A percentile compares a stretch with the other conserved stretches of the same genome.
phyloP scores from a whole-genome alignment of 2,329 filamentous ascomycete genomes.

The Botrytis galanthina region DNA sequence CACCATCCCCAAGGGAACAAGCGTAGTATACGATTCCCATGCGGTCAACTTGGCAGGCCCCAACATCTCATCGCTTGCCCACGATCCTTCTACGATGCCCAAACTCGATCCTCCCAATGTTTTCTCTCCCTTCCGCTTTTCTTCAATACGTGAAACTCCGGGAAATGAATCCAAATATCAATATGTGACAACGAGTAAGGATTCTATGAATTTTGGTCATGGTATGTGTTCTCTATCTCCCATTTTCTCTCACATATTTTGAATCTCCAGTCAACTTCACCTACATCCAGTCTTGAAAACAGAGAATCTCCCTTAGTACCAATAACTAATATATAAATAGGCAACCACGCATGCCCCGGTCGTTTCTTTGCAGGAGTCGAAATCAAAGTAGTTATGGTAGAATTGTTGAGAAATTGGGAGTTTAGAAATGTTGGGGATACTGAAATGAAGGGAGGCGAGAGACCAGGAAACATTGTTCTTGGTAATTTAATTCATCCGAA shows the following conservation, averaged over 20 bases:
- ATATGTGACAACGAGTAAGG: background rate
- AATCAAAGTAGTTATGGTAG: background rate
- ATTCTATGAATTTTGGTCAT: conserved; percentile 4
- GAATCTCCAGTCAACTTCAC: background rate
- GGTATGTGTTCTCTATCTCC: background rate
- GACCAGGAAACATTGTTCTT: background rate
- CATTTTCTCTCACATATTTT: background rate
- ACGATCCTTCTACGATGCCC: background rate
- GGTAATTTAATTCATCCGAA: background rate
- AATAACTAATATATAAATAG: background rate
- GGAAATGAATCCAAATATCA: background rate
- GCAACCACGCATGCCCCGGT: background rate
- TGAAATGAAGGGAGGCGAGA: background rate
- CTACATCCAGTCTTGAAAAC: background rate
- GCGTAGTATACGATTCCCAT: background rate
- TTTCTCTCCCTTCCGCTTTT: background rate
- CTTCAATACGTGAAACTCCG: background rate
- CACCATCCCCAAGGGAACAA: background rate
- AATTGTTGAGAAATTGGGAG: background rate
- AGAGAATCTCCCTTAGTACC: background rate
- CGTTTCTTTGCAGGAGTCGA: conserved; percentile 2
- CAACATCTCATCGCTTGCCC: background rate
- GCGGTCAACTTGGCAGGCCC: background rate
- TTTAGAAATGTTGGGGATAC: background rate
- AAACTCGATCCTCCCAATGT: background rate